A percentile compares a stretch with the other conserved stretches of the same genome.
phyloP scores from a whole-genome alignment of 1,139 yeast genomes.

The Hansenula sp. region DNA sequence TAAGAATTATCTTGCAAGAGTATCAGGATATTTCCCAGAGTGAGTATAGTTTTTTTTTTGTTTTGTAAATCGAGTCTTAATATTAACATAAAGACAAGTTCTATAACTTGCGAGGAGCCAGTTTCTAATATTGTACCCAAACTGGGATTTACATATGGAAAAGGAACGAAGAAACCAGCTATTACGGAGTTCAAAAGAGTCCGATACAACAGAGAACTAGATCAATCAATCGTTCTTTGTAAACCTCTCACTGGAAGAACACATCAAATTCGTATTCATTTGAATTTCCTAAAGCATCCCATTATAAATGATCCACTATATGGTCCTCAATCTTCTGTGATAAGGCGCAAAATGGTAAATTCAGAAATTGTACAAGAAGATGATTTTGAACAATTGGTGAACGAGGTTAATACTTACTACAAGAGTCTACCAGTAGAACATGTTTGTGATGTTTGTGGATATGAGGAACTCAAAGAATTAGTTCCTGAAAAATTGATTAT shows the following conservation, averaged over 20 bases:
- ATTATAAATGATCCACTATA: conserved; percentile 67
- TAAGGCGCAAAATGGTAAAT: conserved; percentile 9
- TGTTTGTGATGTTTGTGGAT: conserved; percentile 43
- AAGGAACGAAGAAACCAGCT: conserved; percentile 30
- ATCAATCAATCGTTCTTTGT: conserved; percentile 60
- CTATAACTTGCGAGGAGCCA: conserved; percentile 50
- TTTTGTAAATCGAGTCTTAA: not conserved
- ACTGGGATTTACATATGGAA: conserved; percentile 21
- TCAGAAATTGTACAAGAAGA: conserved; percentile 69
- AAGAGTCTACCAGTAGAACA: conserved; percentile 28
- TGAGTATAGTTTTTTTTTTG: conserved; percentile 18
- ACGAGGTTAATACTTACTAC: conserved; percentile 4
- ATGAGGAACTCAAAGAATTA: conserved; percentile 36
- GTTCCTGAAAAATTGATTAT: conserved; percentile 35
- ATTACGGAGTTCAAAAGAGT: conserved; percentile 35
- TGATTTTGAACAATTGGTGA: conserved; percentile 38
- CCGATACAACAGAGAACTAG: conserved; percentile 23
- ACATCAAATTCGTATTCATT: conserved; percentile 75
- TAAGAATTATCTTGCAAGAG: conserved; percentile 56
- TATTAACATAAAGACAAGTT: too few relatives aligned
- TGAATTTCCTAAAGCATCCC: conserved; percentile 61
- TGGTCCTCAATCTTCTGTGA: conserved; percentile 23
- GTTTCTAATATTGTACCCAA: conserved; percentile 72
- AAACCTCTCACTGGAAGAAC: conserved; percentile 70
- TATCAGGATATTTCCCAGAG: conserved; percentile 52